phyloP scores from a whole-genome alignment of 139 green algal genomes.

The Asterochloris erici region DNA sequence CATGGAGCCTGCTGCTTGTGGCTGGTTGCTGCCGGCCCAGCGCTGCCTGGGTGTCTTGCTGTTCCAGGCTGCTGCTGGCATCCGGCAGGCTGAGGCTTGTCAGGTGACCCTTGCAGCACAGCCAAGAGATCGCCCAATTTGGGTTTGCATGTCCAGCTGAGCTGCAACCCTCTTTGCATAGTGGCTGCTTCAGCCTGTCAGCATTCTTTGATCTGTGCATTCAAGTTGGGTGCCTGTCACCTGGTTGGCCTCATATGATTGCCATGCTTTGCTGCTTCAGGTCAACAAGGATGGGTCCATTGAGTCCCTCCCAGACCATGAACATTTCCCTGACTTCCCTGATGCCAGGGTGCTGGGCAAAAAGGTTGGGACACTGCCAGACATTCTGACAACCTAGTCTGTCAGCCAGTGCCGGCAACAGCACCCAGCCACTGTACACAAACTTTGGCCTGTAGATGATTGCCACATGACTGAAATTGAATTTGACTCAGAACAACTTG shows the following conservation, averaged over 20 bases:
- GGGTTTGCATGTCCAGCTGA: no score
- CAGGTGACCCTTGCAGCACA: no score
- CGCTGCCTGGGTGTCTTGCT: no score
- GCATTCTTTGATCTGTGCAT: neutral
- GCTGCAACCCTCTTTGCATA: neutral
- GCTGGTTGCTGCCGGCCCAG: neutral
- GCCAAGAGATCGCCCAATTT: no score
- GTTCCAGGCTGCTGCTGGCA: no score
- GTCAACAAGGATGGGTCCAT: slow-evolving; percentile 26
- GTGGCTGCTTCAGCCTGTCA: neutral
- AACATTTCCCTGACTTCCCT: slow-evolving; percentile 32
- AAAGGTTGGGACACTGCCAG: slow-evolving; percentile 19
- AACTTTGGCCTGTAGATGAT: no score
- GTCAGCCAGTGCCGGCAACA: neutral
- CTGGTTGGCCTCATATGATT: neutral
- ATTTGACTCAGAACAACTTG: no score
- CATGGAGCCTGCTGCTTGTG: neutral
- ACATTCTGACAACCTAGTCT: slow-evolving; percentile 24
- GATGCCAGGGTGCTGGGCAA: slow-evolving; percentile 20
- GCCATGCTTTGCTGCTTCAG: neutral
- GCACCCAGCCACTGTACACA: no score
- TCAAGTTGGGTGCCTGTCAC: neutral
- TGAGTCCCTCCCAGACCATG: slow-evolving; percentile 6
- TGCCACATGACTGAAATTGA: no score
- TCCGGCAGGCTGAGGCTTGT: no score